Conservation (phyloP, 352 stramenopile species). For the Phytophthora cryptogea region DNA sequence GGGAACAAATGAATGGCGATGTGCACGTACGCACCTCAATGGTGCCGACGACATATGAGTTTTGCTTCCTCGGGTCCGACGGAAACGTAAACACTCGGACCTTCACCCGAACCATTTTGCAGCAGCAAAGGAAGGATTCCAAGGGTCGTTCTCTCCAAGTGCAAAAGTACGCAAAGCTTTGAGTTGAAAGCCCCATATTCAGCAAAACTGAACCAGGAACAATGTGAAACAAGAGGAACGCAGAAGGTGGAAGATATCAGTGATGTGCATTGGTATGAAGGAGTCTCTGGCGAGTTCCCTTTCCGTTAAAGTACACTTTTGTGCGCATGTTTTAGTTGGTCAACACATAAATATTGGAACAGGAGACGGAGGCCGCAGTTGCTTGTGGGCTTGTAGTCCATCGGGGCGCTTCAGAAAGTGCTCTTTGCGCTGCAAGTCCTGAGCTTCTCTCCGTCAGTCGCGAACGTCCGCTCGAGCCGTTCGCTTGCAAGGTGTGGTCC, state of each 20-base stretch:
- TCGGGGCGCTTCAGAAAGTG: neutral
- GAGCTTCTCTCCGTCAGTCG: conserved; percentile 8
- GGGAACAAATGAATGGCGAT: neutral
- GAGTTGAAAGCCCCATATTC: neutral
- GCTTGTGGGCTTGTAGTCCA: too few relatives aligned
- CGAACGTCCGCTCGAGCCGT: conserved; percentile 13
- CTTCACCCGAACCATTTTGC: conserved; percentile 50
- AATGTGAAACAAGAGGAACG: neutral
- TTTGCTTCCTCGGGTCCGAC: conserved; percentile 65
- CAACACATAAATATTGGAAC: conserved; percentile 40
- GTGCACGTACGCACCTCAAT: conserved; percentile 41
- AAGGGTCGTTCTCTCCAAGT: conserved; percentile 1
- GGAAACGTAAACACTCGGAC: conserved; percentile 81
- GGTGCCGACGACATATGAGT: conserved; percentile 80
- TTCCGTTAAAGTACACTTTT: conserved; percentile 29
- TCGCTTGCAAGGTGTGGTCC: neutral
- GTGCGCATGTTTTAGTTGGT: conserved; percentile 19
- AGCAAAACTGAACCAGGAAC: neutral
- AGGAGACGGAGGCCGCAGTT: conserved; percentile 9
- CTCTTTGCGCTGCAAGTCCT: neutral
- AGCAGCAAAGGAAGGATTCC: neutral
- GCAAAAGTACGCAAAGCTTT: neutral
- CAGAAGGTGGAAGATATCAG: conserved; percentile 10
- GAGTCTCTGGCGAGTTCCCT: conserved; percentile 23
- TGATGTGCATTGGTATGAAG: conserved; percentile 18